Conservation (phyloP, 1,284 basidiomycete species). For the Trichosporon sp. region DNA sequence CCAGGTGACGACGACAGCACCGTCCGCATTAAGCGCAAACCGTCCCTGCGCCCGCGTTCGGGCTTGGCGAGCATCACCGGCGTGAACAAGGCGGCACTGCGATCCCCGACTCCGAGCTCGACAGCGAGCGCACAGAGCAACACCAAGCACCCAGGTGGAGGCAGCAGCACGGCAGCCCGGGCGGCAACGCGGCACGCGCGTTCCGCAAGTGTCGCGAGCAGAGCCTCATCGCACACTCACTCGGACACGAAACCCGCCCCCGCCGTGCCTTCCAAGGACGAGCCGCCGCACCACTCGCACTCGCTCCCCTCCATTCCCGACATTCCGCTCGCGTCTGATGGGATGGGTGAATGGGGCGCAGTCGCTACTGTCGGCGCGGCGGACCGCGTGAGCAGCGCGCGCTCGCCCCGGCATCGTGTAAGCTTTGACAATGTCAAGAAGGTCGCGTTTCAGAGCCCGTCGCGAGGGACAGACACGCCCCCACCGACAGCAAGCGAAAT, state of each 20-base stretch:
- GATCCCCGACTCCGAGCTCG: constrained; percentile 15
- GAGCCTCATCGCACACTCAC: background rate
- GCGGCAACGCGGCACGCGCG: constrained; percentile 15
- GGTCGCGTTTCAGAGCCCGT: constrained; percentile 30
- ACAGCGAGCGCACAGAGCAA: constrained; percentile 4
- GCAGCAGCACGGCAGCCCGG: constrained; percentile 11
- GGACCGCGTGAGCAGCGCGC: background rate
- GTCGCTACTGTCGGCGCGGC: background rate
- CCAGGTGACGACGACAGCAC: constrained; percentile 18
- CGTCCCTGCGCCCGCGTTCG: constrained; percentile 9
- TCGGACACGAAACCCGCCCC: background rate
- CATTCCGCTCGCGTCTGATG: constrained; percentile 4
- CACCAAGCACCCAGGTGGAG: background rate
- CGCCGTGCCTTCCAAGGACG: constrained; percentile 15
- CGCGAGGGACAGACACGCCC: constrained; percentile 16
- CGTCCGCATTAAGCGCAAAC: constrained; percentile 11
- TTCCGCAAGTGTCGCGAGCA: constrained; percentile 7
- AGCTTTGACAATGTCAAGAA: constrained; percentile 33
- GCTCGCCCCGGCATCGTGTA: constrained; percentile 23
- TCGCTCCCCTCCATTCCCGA: constrained; percentile 10
- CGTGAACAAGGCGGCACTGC: background rate
- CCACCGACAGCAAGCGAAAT: constrained; percentile 23
- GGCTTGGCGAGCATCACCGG: background rate
- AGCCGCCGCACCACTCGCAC: constrained; percentile 12
- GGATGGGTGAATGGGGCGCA: constrained; percentile 21